Evolutionary conservation across 1,284 basidiomycete genomes (phyloP), one percentile per base, ranked within the genome.

Genomic region (Apiotrichum gamsii): DNA sequence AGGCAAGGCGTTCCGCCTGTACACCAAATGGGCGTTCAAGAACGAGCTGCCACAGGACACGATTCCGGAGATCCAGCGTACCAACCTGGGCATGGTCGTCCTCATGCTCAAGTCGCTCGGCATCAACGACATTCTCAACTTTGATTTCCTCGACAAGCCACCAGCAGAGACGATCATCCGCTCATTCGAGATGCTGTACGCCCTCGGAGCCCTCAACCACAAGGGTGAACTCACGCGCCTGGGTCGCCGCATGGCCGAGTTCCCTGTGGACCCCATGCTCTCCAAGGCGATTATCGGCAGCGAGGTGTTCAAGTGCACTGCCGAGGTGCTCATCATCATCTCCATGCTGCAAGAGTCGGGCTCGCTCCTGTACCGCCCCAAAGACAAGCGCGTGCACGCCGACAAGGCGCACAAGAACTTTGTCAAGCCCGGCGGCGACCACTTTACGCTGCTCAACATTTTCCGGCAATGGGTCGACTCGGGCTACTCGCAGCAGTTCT

Each of bases 401-500:
- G 94, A 97, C 64, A 90, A 95, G 72, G 94, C 94, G 3, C 82
- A 94, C 45, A 89, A 95, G 69, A 96, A 95, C 65, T 98, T 97
- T 69, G 83, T 93, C 42, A 88, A 87, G 38, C 76, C 86, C 0
- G 95, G 91, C n/a, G 94, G 95, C 15, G 95, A 99, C 64, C 94
- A 97, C 73, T 96, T 98, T 67, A 97, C 93, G 3, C 74, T 97
- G 45, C 78, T 97, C 34, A 96, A 96, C 67, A 90, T 97, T 8
- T 98, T 90, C 86, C 89, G 96, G 67, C 91, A 97, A 67, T 99
- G 94, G 93, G 89, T 89, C 21, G 93, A 98, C 61, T 89, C 89
- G 31, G 90, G 89, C 63, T 98, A 93, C 70, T 90, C 87, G 21
- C 88, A 91, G 62, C 88, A 90, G 49, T 74, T 89, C 71, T 93